A percentile compares a stretch with the other conserved stretches of the same genome.
These are phyloP conservation scores for Extremus antarcticus DNA, from an alignment of 495 filamentous ascomycete species.

Conservation along the genomic window DNA sequence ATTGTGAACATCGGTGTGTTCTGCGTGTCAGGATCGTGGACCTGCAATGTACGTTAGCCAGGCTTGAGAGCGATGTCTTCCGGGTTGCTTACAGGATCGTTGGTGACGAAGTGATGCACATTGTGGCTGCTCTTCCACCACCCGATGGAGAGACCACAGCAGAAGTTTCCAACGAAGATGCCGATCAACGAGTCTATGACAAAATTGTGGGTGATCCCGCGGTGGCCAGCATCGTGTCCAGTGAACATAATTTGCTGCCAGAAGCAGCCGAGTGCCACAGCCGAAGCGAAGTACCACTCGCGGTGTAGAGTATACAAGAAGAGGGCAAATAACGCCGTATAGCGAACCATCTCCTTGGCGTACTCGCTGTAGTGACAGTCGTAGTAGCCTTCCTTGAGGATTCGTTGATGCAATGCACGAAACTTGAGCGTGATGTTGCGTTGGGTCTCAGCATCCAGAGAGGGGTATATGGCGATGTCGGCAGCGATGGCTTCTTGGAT, in stretches of 20 bases:
- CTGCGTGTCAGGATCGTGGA: conserved; percentile 96
- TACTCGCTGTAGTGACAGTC: conserved; percentile 80
- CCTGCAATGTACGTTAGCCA: conserved; percentile 30
- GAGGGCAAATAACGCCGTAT: conserved; percentile 54
- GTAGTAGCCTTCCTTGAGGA: conserved; percentile 67
- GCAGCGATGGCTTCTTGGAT: not conserved
- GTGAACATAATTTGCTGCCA: conserved; percentile 97
- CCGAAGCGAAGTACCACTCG: conserved; percentile 67
- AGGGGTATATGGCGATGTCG: not conserved
- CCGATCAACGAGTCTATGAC: conserved; percentile 72
- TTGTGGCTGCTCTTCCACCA: conserved; percentile 99
- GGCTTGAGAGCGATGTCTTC: no score
- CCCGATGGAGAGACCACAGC: conserved; percentile 83
- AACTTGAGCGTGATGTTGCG: conserved; percentile 71
- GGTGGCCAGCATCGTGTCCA: conserved; percentile 93
- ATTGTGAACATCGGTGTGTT: conserved; percentile 93
- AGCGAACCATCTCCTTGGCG: conserved; percentile 63
- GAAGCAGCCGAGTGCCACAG: conserved; percentile 66
- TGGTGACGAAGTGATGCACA: conserved; percentile 95
- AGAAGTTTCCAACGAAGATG: conserved; percentile 80
- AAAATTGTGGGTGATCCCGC: conserved; percentile 91
- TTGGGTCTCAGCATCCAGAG: not conserved
- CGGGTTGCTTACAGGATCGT: conserved; percentile 50
- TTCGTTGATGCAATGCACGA: conserved; percentile 55
- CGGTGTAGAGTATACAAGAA: conserved; percentile 51